phyloP scores from a whole-genome alignment of 371 early-diverging fungal genomes.

The Mucor irregularis region DNA sequence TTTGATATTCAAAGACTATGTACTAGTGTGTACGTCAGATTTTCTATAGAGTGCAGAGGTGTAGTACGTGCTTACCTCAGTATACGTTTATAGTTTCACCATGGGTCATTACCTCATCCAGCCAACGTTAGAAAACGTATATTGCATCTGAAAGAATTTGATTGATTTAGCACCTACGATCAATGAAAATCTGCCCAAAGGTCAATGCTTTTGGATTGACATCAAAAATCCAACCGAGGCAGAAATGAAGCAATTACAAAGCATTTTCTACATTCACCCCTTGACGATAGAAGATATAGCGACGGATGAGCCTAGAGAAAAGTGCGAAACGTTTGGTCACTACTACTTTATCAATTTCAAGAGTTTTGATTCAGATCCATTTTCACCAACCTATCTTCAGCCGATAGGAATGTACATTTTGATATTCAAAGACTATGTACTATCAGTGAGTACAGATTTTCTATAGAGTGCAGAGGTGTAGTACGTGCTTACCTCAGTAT shows the following conservation, averaged over 20 bases:
- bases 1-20: slow-evolving; percentile 73
- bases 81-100: slow-evolving; percentile 67
- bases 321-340: slow-evolving; percentile 84
- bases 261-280: slow-evolving; percentile 78
- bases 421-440: slow-evolving; percentile 72
- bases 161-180: slow-evolving; percentile 21
- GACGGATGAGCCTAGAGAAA: slow-evolving; percentile 87
- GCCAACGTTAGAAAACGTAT: slow-evolving; percentile 74
- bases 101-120: slow-evolving; percentile 65
- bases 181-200: slow-evolving; percentile 7
- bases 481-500: not conserved
- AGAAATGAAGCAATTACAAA: slow-evolving; percentile 59
- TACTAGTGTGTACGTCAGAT: slow-evolving; percentile 67
- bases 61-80: not conserved
- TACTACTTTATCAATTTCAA: slow-evolving; percentile 90
- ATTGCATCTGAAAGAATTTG: slow-evolving; percentile 61
- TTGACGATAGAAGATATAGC: slow-evolving; percentile 90
- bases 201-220: slow-evolving; percentile 78
- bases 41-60: not conserved
- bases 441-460: slow-evolving; percentile 61
- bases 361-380: slow-evolving; percentile 63
- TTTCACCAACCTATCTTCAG: slow-evolving; percentile 63
- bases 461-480: too few relatives aligned
- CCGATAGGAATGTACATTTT: slow-evolving; percentile 81
- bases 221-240: slow-evolving; percentile 68